phyloP scores from a whole-genome alignment of 306 rosid genomes.

The Lupinus albus region DNA sequence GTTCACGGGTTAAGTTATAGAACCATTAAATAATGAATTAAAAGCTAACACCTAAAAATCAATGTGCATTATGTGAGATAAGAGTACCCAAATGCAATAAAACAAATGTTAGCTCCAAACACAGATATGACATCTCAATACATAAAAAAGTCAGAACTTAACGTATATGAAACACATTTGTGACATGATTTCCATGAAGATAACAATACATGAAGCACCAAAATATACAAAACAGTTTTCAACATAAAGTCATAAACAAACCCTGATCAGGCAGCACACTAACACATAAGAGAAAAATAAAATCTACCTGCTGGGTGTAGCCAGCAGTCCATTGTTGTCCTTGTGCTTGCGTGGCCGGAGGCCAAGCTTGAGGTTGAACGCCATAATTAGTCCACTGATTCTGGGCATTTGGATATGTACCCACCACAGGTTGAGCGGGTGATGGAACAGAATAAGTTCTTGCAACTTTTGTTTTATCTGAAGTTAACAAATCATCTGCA shows the following conservation, averaged over 20 bases:
- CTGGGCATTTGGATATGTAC: slow-evolving; percentile 83
- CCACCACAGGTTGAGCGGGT: slow-evolving; percentile 76
- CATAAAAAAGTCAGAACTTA: neutral
- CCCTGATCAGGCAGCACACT: neutral
- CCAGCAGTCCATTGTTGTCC: slow-evolving; percentile 98
- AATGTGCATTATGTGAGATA: neutral
- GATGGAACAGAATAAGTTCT: slow-evolving; percentile 77
- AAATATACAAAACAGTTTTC: neutral
- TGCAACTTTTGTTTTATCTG: slow-evolving; percentile 78
- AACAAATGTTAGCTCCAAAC: neutral
- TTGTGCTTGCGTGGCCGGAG: slow-evolving; percentile 81
- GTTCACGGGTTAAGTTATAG: no score
- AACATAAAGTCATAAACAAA: neutral
- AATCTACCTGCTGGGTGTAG: slow-evolving; percentile 78
- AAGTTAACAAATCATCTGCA: slow-evolving; percentile 86
- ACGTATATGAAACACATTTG: neutral
- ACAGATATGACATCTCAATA: neutral
- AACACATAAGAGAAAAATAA: neutral
- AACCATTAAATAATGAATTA: slow-evolving; percentile 10
- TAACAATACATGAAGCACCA: neutral
- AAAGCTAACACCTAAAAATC: neutral
- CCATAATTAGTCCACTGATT: slow-evolving; percentile 88
- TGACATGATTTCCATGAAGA: slow-evolving; percentile 1
- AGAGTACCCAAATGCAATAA: neutral
- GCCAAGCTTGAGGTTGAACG: slow-evolving; percentile 93